These are phyloP conservation scores for Fusarium nodosum DNA, from an alignment of 2,329 filamentous ascomycete genomes.

Conservation along the genomic window DNA sequence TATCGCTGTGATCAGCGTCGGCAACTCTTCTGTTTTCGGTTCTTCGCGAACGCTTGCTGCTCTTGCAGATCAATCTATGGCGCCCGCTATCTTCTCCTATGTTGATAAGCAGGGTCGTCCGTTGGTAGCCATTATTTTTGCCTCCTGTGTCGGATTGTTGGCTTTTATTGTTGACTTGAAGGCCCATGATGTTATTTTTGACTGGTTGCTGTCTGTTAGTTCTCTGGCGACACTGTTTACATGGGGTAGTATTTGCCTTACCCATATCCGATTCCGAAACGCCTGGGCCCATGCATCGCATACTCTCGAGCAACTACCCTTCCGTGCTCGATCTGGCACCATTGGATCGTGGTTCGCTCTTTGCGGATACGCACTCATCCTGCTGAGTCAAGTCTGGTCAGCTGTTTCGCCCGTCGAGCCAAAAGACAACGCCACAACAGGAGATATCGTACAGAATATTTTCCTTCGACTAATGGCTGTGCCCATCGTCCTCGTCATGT, in stretches of 20 bases:
- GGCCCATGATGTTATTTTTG: conserved; percentile 73
- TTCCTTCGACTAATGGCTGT: conserved; percentile 79
- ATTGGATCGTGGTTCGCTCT: conserved; percentile 85
- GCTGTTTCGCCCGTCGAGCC: conserved; percentile 80
- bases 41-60: conserved; percentile 92
- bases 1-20: conserved; percentile 90
- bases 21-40: conserved; percentile 91
- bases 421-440: conserved; percentile 51
- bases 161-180: conserved; percentile 78
- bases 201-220: conserved; percentile 82
- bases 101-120: conserved; percentile 86
- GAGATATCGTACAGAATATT: conserved; percentile 71
- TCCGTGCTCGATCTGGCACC: conserved; percentile 81
- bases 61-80: conserved; percentile 87
- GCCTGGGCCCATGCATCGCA: conserved; percentile 79
- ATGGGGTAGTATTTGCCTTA: conserved; percentile 85
- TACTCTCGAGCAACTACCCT: conserved; percentile 80
- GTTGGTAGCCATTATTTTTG: conserved; percentile 76
- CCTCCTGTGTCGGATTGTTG: conserved; percentile 77
- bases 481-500: conserved; percentile 77
- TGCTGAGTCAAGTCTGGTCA: conserved; percentile 88
- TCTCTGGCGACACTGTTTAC: conserved; percentile 81
- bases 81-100: conserved; percentile 81
- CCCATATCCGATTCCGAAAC: conserved; percentile 90
- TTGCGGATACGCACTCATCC: conserved; percentile 77